These are phyloP conservation scores for Globisporangium echinulatum DNA, from an alignment of 352 stramenopile genomes.

Conservation along the genomic window DNA sequence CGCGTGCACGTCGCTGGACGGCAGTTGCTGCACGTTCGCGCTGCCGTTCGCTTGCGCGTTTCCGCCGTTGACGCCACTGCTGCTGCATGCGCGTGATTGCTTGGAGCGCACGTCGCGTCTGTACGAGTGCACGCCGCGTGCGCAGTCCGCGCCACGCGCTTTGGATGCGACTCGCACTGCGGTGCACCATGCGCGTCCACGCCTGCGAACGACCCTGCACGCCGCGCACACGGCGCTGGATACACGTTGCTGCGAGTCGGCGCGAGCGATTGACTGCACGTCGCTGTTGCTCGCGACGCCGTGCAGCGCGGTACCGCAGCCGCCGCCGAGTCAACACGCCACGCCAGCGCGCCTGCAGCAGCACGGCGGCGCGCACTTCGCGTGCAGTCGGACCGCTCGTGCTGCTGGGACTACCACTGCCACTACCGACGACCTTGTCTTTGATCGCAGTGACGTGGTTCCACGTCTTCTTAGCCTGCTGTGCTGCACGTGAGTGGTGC, in stretches of 20 bases:
- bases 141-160: slow-evolving; percentile 45
- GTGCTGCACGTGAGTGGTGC: neutral
- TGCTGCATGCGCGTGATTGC: slow-evolving; percentile 47
- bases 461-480: slow-evolving; percentile 19
- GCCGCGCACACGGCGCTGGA: slow-evolving; percentile 53
- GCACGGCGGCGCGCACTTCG: slow-evolving; percentile 28
- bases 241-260: slow-evolving; percentile 33
- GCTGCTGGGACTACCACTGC: neutral
- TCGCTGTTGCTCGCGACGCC: slow-evolving; percentile 17
- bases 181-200: slow-evolving; percentile 36
- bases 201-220: slow-evolving; percentile 32
- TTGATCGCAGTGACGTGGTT: slow-evolving; percentile 11
- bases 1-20: slow-evolving; percentile 39
- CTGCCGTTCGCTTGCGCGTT: slow-evolving; percentile 18
- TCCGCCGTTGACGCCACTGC: slow-evolving; percentile 32
- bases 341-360: slow-evolving; percentile 49
- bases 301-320: slow-evolving; percentile 33
- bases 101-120: slow-evolving; percentile 31
- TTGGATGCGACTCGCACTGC: slow-evolving; percentile 40
- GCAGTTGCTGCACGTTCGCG: slow-evolving; percentile 16
- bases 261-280: slow-evolving; percentile 24
- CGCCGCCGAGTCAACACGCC: slow-evolving; percentile 29
- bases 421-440: slow-evolving; percentile 5
- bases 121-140: slow-evolving; percentile 33
- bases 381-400: neutral